These are phyloP conservation scores for Fusarium protoensiforme DNA, from an alignment of 2,329 filamentous ascomycete genomes.

Conservation along the genomic window DNA sequence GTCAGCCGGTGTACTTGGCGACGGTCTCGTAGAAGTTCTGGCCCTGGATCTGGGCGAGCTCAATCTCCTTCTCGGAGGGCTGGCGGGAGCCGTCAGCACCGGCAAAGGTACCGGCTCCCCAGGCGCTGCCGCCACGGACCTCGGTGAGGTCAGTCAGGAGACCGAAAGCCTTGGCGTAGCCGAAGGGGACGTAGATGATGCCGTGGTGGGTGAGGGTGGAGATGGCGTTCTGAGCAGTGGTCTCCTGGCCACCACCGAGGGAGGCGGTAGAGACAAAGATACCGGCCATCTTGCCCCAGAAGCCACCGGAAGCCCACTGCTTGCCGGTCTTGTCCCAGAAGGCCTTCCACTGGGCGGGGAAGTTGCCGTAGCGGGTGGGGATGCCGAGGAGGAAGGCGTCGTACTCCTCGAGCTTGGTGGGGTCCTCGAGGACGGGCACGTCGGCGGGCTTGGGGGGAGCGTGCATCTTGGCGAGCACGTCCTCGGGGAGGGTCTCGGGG, in stretches of 20 bases:
- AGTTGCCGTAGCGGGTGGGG: constrained; percentile 96
- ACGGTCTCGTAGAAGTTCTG: constrained; percentile 84
- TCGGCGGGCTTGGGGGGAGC: constrained; percentile 79
- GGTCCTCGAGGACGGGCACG: constrained; percentile 71
- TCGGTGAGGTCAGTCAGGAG: constrained; percentile 78
- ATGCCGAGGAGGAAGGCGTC: constrained; percentile 94
- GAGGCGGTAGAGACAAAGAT: constrained; percentile 90
- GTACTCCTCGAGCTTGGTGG: constrained; percentile 74
- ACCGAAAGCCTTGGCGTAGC: constrained; percentile 84
- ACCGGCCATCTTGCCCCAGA: constrained; percentile 89
- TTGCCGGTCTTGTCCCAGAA: constrained; percentile 93
- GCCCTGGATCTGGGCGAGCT: constrained; percentile 85
- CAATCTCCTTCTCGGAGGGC: constrained; percentile 79
- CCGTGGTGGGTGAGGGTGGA: constrained; percentile 93
- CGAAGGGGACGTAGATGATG: constrained; percentile 94
- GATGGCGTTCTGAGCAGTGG: constrained; percentile 82
- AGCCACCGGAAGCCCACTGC: constrained; percentile 83
- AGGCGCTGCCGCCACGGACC: constrained; percentile 87
- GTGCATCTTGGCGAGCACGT: constrained; percentile 91
- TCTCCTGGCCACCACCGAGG: constrained; percentile 91
- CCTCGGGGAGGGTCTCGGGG: constrained; percentile 84
- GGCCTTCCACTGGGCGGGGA: constrained; percentile 93
- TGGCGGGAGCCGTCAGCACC: constrained; percentile 83
- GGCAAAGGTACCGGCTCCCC: constrained; percentile 94
- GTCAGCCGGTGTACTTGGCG: constrained; percentile 79